Conservation (phyloP, 2,329 filamentous ascomycete species). For the Cyclaneusma minus region DNA sequence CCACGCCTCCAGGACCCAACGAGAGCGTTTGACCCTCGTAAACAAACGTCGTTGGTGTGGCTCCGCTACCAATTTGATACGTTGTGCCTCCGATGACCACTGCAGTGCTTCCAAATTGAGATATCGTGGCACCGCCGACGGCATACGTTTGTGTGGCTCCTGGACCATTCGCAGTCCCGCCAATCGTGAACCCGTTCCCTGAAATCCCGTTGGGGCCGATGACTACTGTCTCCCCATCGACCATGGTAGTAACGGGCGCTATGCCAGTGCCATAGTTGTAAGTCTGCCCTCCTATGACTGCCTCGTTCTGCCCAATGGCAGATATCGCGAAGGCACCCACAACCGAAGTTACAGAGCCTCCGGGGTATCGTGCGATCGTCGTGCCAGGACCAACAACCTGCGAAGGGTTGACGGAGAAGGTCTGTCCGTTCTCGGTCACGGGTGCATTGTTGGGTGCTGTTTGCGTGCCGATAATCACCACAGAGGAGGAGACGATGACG, state of each 20-base stretch:
- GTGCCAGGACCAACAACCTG: conserved; percentile 12
- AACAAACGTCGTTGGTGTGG: conserved; percentile 8
- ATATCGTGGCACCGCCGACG: not conserved
- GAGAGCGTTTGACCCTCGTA: conserved; percentile 10
- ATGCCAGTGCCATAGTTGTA: conserved; percentile 31
- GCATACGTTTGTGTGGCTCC: not conserved
- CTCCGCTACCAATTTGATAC: conserved; percentile 10
- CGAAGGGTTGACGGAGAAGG: conserved; percentile 13
- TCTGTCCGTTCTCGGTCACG: conserved; percentile 11
- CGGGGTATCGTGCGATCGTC: conserved; percentile 5
- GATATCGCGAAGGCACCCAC: not conserved
- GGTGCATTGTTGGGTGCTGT: too few relatives aligned
- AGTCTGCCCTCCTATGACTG: conserved; percentile 30
- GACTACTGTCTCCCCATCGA: conserved; percentile 31
- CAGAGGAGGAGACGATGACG: too few relatives aligned
- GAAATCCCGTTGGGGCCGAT: conserved; percentile 32
- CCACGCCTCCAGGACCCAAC: conserved; percentile 10
- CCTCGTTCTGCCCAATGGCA: conserved; percentile 4
- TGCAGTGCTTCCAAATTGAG: conserved; percentile 4
- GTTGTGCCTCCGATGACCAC: conserved; percentile 10
- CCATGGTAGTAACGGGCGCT: conserved; percentile 24
- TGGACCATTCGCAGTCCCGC: conserved; percentile 19
- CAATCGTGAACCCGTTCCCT: too few relatives aligned
- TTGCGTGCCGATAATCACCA: too few relatives aligned
- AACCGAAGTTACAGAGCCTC: not conserved